A percentile compares a stretch with the other conserved stretches of the same genome.
Evolutionary conservation across 306 rosid species (phyloP).

Genomic region (Vigna angularis): DNA sequence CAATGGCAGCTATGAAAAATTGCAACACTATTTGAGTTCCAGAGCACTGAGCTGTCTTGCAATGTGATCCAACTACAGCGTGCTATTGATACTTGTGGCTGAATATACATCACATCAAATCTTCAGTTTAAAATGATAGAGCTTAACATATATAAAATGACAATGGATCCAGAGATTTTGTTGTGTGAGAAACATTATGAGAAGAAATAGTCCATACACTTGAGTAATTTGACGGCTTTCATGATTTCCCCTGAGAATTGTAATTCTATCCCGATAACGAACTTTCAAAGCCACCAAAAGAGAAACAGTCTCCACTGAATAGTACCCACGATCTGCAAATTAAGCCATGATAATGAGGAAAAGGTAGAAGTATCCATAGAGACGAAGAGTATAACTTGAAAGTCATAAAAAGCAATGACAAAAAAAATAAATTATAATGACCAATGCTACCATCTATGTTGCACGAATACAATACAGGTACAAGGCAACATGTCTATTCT

Average conservation of each 20-base stretch:
- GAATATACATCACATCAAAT: slow-evolving; percentile 2
- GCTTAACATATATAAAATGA: neutral
- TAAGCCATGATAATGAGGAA: slow-evolving; percentile 45
- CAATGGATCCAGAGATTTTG: neutral
- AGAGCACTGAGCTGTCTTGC: neutral
- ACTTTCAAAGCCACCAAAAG: slow-evolving; percentile 97
- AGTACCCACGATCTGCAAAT: slow-evolving; percentile 67
- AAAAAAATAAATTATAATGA: slow-evolving; percentile 1
- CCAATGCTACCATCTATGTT: slow-evolving; percentile 1
- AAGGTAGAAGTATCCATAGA: slow-evolving; percentile 29
- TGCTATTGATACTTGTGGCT: neutral
- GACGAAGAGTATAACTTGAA: neutral
- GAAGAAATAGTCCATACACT: slow-evolving; percentile 72
- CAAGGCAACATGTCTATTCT: neutral
- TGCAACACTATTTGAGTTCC: neutral
- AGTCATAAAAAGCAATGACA: neutral
- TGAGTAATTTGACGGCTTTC: slow-evolving; percentile 98
- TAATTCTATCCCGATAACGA: slow-evolving; percentile 94
- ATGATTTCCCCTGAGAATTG: slow-evolving; percentile 95
- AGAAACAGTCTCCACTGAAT: slow-evolving; percentile 97
- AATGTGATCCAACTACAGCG: neutral
- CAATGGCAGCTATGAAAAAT: too few species aligned
- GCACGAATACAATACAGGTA: slow-evolving; percentile 6
- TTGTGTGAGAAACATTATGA: slow-evolving; percentile 28
- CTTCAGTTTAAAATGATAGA: slow-evolving; percentile 16